phyloP scores from a whole-genome alignment of 2,329 filamentous ascomycete genomes.

The Fonsecaea pedrosoi region DNA sequence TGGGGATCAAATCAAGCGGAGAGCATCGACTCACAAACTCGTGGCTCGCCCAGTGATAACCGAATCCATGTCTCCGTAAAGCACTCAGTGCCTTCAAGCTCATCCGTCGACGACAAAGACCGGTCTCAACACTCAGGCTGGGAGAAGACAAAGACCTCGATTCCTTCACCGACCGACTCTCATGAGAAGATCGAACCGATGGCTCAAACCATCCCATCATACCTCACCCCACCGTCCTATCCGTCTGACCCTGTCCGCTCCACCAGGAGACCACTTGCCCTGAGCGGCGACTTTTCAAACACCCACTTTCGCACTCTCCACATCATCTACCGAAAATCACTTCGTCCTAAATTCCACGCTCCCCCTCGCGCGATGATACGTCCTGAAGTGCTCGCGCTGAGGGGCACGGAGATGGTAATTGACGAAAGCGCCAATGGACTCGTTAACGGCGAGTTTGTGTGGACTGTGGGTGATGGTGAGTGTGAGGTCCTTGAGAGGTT shows the following conservation, averaged over 20 bases:
- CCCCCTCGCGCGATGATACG: conserved; percentile 31
- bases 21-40: neutral
- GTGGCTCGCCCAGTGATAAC: neutral
- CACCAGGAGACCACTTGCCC: conserved; percentile 24
- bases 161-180: conserved; percentile 15
- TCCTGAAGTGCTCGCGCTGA: conserved; percentile 26
- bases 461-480: conserved; percentile 32
- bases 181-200: neutral
- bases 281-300: conserved; percentile 38
- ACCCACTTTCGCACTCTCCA: conserved; percentile 40
- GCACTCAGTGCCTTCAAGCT: neutral
- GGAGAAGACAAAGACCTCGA: conserved; percentile 28
- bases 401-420: conserved; percentile 69
- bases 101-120: neutral
- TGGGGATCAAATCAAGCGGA: conserved; percentile 20
- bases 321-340: conserved; percentile 41
- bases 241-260: conserved; percentile 35
- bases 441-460: conserved; percentile 33
- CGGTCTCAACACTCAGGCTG: conserved; percentile 6
- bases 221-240: conserved; percentile 40
- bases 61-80: neutral
- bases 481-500: conserved; percentile 42
- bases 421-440: conserved; percentile 47
- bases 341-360: conserved; percentile 37
- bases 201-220: conserved; percentile 30